Evolutionary conservation across 2,329 filamentous ascomycete genomes (phyloP), one percentile per base, ranked within the genome.

Genomic region (Venturia aucupariae): DNA sequence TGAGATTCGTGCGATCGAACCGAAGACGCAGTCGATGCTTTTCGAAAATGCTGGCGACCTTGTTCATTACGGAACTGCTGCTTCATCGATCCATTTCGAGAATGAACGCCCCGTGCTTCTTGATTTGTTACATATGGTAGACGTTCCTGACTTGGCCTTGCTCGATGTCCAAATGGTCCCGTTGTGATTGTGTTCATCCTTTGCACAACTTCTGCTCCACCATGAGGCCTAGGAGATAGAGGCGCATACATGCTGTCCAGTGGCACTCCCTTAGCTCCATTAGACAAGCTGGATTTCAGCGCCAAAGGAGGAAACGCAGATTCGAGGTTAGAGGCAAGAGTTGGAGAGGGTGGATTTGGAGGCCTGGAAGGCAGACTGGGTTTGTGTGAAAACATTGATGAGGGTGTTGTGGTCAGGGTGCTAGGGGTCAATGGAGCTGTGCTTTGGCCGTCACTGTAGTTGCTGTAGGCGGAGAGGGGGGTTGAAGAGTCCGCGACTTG

Each of bases 181-280:
- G 87, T 84, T 1, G 84, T 80, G 70, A 90, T 87, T 10, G 78
- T 81, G 68, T 89, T 83, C 80, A 90, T 84, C 62, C 85, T 82
- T 67, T 84, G 81, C 68, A 88, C 70, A 35, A 90, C 51, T 32
- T 57, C 51, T 57, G 30, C 51, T 35, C 51, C 80, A 69, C 80
- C 80, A 3, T 72, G 67, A 55, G 69, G 69, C 5, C 61, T 67
- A 44, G 71, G 71, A 13, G 44, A 60, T 11, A 72, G 69, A 15
- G 70, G 62, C 54, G 66, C 70, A 19, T 73, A 69, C 35, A 67
- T 32, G 17, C 35, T 35, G 30, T 35, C 19, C 30, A n/a, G 3
- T 35, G 51, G 4, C 13, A 2, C 5, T 27, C 46, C 46, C 46
- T 51, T 51, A 13, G 68, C 35, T 67, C 64, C 55, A 67, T 70